phyloP scores from a whole-genome alignment of 768 basidiomycete genomes.

The Podaxis sp. region DNA sequence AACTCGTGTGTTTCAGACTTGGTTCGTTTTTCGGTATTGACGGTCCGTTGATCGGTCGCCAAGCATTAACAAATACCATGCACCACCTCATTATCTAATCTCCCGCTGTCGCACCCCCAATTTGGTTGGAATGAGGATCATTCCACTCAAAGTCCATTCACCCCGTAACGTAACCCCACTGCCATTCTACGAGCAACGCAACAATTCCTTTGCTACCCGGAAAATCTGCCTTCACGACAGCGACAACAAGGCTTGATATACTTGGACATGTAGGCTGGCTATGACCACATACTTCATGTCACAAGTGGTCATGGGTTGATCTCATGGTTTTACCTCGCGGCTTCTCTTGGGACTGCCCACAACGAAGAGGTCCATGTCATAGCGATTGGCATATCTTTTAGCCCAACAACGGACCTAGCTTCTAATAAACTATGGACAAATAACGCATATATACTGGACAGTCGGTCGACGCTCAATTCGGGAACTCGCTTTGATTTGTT shows the following conservation, averaged over 20 bases:
- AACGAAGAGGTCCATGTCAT: too few relatives aligned
- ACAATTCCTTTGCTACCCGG: too few relatives aligned
- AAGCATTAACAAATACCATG: slow-evolving; percentile 3
- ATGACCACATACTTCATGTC: neutral
- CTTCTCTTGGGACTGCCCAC: too few relatives aligned
- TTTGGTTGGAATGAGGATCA: neutral
- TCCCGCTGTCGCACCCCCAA: neutral
- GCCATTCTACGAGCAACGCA: too few relatives aligned
- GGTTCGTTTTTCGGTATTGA: slow-evolving; percentile 17
- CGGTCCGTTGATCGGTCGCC: slow-evolving; percentile 12
- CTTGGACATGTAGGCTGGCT: neutral
- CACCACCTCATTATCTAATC: neutral
- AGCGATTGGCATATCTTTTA: too few relatives aligned
- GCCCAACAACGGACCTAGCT: too few relatives aligned
- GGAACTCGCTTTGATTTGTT: too few relatives aligned
- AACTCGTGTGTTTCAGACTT: slow-evolving; percentile 19
- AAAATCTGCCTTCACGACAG: neutral
- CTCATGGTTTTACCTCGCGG: neutral
- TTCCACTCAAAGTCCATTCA: too few relatives aligned
- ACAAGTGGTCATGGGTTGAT: neutral
- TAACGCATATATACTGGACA: too few relatives aligned
- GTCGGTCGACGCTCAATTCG: too few relatives aligned
- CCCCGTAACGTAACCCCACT: too few relatives aligned
- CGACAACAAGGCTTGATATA: neutral
- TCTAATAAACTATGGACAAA: too few relatives aligned